Conservation (phyloP, 768 basidiomycete genomes). For the Tulasnella sp. region DNA sequence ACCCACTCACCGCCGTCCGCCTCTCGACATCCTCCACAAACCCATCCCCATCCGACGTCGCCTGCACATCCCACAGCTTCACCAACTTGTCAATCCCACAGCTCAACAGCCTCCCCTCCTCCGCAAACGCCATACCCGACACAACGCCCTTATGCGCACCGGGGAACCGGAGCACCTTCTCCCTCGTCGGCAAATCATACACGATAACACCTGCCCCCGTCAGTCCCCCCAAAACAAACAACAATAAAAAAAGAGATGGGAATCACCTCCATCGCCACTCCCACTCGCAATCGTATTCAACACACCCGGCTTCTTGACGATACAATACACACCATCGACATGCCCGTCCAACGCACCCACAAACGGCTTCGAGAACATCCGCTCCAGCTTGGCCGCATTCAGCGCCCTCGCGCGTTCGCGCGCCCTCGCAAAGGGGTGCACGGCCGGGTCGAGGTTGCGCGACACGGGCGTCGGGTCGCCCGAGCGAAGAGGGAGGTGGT, state of each 20-base stretch:
- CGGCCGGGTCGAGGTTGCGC: constrained; percentile 85
- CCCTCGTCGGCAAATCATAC: constrained; percentile 58
- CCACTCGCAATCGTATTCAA: constrained; percentile 77
- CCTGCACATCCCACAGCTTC: constrained; percentile 58
- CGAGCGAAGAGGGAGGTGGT: constrained; percentile 57
- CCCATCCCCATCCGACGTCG: constrained; percentile 20
- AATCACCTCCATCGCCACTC: constrained; percentile 87
- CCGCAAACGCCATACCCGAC: constrained; percentile 66
- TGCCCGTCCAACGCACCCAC: constrained; percentile 84
- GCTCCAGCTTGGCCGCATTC: constrained; percentile 92
- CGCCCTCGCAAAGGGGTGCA: constrained; percentile 88
- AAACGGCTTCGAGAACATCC: constrained; percentile 97
- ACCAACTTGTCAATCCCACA: constrained; percentile 75
- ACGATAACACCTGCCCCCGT: constrained; percentile 57
- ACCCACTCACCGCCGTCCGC: not conserved
- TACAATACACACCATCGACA: constrained; percentile 81
- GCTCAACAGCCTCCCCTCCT: constrained; percentile 49
- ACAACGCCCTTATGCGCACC: constrained; percentile 77
- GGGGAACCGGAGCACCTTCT: constrained; percentile 42
- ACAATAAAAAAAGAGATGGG: not conserved
- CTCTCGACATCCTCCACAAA: constrained; percentile 18
- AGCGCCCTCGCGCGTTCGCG: constrained; percentile 88
- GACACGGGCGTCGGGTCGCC: constrained; percentile 82
- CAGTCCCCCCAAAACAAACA: not conserved
- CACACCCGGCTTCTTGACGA: constrained; percentile 59